Percentiles rank a stretch among this genome's conserved stretches.
These are phyloP conservation scores for Marchantia polymorpha DNA, from an alignment of 225 moss, liverwort and hornwort genomes.

Conservation along the genomic window DNA sequence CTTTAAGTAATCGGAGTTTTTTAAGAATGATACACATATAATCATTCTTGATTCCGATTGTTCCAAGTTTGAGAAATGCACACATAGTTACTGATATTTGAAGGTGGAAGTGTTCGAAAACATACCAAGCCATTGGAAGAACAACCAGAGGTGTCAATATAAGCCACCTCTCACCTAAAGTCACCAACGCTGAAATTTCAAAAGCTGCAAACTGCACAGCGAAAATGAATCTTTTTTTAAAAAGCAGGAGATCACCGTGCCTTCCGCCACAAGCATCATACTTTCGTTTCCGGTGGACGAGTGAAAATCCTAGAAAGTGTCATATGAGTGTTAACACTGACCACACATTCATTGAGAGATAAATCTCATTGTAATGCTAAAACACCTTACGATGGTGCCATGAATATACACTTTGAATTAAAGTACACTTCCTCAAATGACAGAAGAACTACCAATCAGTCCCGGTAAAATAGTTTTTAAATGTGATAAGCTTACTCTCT, in stretches of 20 bases:
- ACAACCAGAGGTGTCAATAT: constrained; percentile 78
- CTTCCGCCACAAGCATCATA: neutral
- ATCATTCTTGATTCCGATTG: too few relatives aligned
- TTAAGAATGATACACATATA: too few relatives aligned
- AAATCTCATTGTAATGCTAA: too few relatives aligned
- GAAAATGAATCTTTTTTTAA: neutral
- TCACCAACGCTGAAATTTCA: constrained; percentile 78
- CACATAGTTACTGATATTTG: neutral
- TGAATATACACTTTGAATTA: neutral
- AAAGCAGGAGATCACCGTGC: neutral
- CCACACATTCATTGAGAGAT: neutral
- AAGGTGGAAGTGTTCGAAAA: neutral
- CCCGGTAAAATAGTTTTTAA: neutral
- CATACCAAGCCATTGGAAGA: constrained; percentile 93
- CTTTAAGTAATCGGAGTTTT: neutral
- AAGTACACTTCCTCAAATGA: neutral
- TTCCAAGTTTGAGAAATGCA: too few relatives aligned
- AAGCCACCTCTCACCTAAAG: constrained; percentile 83
- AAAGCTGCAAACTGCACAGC: constrained; percentile 80
- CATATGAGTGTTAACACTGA: neutral
- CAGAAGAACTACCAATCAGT: neutral
- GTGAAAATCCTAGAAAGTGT: neutral
- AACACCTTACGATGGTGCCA: neutral
- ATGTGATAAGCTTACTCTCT: constrained; percentile 48
- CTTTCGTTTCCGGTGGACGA: neutral